Evolutionary conservation across 2,329 filamentous ascomycete species (phyloP).

Genomic region (Botrytis paeoniae): DNA sequence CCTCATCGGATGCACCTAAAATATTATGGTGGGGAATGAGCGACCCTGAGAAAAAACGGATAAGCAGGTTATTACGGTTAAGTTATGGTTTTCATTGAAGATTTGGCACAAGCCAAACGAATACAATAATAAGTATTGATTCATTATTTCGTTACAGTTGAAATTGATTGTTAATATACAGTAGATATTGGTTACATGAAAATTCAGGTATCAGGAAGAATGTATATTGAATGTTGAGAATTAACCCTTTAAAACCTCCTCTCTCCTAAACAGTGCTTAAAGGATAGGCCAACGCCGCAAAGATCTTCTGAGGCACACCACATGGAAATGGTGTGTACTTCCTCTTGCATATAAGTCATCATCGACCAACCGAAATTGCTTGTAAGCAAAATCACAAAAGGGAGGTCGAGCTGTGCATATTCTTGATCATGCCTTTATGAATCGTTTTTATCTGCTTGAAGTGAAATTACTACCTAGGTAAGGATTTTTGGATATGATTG

Average conservation of each 20-base stretch:
- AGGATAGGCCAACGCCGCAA: neutral
- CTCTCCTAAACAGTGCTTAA: neutral
- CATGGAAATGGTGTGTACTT: neutral
- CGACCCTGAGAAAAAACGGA: neutral
- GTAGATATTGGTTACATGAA: neutral
- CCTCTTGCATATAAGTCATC: neutral
- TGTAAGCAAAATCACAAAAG: neutral
- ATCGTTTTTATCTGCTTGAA: too few species aligned
- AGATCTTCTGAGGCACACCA: neutral
- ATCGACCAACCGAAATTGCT: neutral
- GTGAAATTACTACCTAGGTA: neutral
- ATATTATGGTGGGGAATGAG: conserved; percentile 2
- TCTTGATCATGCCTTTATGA: neutral
- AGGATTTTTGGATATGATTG: neutral
- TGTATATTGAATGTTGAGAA: neutral
- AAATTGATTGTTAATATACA: neutral
- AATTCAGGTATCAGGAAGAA: too few species aligned
- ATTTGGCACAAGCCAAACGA: neutral
- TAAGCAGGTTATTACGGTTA: neutral
- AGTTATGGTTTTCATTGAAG: neutral
- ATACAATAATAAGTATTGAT: neutral
- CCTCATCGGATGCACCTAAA: conserved; percentile 3
- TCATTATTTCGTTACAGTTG: neutral
- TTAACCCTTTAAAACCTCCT: neutral
- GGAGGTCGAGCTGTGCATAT: neutral